Evolutionary conservation across 73 alveolate genomes (phyloP).

Genomic region (Tetrahymena borealis): DNA sequence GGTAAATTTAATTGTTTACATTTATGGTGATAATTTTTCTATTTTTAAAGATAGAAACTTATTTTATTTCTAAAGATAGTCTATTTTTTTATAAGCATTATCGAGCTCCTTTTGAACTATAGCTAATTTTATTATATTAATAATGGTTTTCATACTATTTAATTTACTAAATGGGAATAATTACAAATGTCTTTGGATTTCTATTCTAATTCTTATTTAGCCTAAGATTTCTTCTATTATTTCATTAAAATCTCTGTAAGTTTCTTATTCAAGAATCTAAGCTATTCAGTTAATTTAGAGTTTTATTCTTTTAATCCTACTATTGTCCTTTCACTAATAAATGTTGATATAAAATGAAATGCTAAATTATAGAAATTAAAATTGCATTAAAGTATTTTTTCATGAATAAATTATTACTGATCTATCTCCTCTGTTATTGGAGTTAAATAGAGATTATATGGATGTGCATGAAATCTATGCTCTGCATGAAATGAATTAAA

Average conservation of each 20-base stretch:
- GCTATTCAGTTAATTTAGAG: background rate
- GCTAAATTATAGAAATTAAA: too few species aligned
- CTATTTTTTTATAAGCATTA: background rate
- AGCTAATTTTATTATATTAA: background rate
- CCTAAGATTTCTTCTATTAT: background rate
- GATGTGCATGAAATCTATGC: background rate
- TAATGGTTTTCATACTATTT: background rate
- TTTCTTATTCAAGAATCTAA: background rate
- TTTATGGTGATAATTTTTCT: background rate
- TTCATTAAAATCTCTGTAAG: background rate
- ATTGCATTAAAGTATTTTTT: background rate
- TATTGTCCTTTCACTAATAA: background rate
- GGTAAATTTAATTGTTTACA: background rate
- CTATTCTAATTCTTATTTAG: background rate
- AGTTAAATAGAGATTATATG: background rate
- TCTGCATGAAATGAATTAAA: background rate
- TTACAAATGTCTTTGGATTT: background rate
- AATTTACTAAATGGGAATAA: background rate
- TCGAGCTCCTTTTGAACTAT: background rate
- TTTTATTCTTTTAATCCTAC: background rate
- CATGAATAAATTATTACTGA: background rate
- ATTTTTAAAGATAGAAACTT: background rate
- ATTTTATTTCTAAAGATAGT: background rate
- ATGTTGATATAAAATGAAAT: too few species aligned
- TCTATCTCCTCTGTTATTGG: background rate